Percentiles rank a stretch among this genome's conserved stretches.
These are phyloP conservation scores for Suillus brevipes DNA, from an alignment of 768 basidiomycete species.

Conservation along the genomic window DNA sequence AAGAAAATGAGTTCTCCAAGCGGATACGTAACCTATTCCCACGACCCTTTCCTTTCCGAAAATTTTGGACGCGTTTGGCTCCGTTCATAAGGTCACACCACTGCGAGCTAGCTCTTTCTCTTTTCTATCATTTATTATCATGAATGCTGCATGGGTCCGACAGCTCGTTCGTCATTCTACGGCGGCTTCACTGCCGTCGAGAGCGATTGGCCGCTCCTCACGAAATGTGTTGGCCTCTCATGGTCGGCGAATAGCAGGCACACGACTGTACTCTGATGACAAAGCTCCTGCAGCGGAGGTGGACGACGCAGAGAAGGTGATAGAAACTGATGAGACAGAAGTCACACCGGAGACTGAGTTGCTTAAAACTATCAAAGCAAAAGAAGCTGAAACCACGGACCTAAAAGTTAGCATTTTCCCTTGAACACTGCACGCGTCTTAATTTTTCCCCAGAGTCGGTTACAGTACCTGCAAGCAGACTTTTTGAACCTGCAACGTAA, in stretches of 20 bases:
- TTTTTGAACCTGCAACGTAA: slow-evolving; percentile 94
- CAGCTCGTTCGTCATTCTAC: slow-evolving; percentile 60
- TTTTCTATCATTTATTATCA: slow-evolving; percentile 25
- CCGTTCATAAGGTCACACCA: slow-evolving; percentile 5
- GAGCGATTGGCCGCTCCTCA: slow-evolving; percentile 44
- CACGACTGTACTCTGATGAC: slow-evolving; percentile 62
- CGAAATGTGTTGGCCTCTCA: slow-evolving; percentile 25
- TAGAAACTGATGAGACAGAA: slow-evolving; percentile 23
- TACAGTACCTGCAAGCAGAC: slow-evolving; percentile 93
- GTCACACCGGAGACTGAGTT: slow-evolving; percentile 39
- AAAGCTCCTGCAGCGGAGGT: slow-evolving; percentile 37
- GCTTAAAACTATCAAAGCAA: slow-evolving; percentile 67
- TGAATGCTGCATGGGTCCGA: slow-evolving; percentile 55
- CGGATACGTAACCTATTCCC: slow-evolving; percentile 23
- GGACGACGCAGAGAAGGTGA: slow-evolving; percentile 27
- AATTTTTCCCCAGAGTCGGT: slow-evolving; percentile 60
- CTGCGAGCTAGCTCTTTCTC: neutral
- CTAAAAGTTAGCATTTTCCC: slow-evolving; percentile 61
- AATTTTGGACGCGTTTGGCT: slow-evolving; percentile 10
- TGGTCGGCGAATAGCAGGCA: slow-evolving; percentile 23
- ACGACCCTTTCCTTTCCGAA: slow-evolving; percentile 8
- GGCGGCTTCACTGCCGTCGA: slow-evolving; percentile 54
- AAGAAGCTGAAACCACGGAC: slow-evolving; percentile 81
- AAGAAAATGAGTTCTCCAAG: neutral
- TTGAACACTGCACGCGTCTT: slow-evolving; percentile 4